A percentile compares a stretch with the other conserved stretches of the same genome.
These are phyloP conservation scores for Fonsecaea nubica DNA, from an alignment of 2,329 filamentous ascomycete species.

Conservation along the genomic window DNA sequence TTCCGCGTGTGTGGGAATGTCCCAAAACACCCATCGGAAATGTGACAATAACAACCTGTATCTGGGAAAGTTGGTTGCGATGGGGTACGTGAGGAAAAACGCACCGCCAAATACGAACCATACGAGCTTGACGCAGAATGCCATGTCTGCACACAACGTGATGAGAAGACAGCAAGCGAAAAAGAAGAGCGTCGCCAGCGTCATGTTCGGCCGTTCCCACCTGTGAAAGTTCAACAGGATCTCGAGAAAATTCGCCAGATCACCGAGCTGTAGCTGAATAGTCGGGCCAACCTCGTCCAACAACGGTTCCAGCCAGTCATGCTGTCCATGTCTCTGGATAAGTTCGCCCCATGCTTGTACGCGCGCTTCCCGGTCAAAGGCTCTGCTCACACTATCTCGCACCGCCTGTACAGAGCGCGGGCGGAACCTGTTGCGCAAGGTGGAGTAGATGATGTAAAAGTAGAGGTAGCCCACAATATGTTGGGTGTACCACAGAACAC, in stretches of 20 bases:
- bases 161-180: conserved; percentile 45
- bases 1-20: conserved; percentile 47
- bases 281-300: conserved; percentile 47
- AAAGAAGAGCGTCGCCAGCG: conserved; percentile 46
- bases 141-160: conserved; percentile 43
- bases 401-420: conserved; percentile 43
- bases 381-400: conserved; percentile 45
- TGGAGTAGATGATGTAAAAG: conserved; percentile 46
- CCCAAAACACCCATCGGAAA: conserved; percentile 49
- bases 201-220: conserved; percentile 46
- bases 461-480: conserved; percentile 48
- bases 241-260: conserved; percentile 49
- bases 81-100: conserved; percentile 49
- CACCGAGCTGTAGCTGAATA: conserved; percentile 48
- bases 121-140: conserved; percentile 47
- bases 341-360: conserved; percentile 48
- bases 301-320: conserved; percentile 49
- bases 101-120: conserved; percentile 45
- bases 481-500: conserved; percentile 47
- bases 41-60: conserved; percentile 48
- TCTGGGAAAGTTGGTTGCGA: conserved; percentile 46
- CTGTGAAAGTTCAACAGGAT: conserved; percentile 48
- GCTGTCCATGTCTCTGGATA: conserved; percentile 46
- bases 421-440: conserved; percentile 43
- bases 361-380: conserved; percentile 42